Conservation (phyloP, 2,329 filamentous ascomycete genomes). For the Sporothrix dimorphospora region DNA sequence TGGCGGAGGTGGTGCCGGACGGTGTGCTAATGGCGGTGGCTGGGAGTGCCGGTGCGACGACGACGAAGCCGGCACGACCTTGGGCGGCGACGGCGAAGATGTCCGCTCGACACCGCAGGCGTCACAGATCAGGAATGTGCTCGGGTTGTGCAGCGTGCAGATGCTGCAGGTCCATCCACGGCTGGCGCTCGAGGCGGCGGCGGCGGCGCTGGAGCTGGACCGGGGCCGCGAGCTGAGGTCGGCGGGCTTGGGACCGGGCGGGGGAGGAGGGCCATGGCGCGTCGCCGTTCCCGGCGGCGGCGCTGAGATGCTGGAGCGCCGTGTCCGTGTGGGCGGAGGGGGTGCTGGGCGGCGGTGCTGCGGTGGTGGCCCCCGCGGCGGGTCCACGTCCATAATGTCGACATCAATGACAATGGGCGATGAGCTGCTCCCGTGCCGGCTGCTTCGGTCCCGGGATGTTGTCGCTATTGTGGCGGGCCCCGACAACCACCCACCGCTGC, state of each 20-base stretch:
- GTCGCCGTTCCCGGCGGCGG: background rate
- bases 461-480: too few relatives aligned
- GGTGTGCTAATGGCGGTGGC: background rate
- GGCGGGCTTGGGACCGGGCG: background rate
- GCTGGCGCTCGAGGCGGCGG: background rate
- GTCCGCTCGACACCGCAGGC: constrained; percentile 55
- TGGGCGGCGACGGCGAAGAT: background rate
- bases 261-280: background rate
- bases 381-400: constrained; percentile 25
- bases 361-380: constrained; percentile 3
- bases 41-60: background rate
- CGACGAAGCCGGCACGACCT: background rate
- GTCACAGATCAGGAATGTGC: constrained; percentile 57
- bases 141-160: constrained; percentile 62
- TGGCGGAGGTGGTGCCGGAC: constrained; percentile 18
- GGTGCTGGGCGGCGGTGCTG: constrained; percentile 9
- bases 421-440: background rate
- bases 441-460: background rate
- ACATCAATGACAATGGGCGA: constrained; percentile 22
- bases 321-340: background rate
- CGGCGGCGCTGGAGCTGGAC: background rate
- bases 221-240: background rate
- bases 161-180: constrained; percentile 55
- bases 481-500: constrained; percentile 44
- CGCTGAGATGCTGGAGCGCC: background rate